These are phyloP conservation scores for Globisporangium canariense DNA, from an alignment of 352 stramenopile species.

Conservation along the genomic window DNA sequence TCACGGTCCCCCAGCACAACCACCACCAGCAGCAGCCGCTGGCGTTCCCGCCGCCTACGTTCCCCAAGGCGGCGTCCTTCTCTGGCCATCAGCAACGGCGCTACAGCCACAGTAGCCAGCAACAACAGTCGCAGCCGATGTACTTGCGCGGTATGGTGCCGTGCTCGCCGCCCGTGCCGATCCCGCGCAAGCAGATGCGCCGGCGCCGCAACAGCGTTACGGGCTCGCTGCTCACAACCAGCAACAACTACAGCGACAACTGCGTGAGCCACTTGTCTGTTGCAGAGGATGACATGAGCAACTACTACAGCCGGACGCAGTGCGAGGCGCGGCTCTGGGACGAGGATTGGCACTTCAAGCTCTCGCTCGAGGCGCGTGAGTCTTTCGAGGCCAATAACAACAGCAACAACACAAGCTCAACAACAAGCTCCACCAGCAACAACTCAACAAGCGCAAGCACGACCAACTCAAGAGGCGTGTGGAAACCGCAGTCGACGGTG, in stretches of 20 bases:
- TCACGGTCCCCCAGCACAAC: neutral
- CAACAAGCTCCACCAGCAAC: neutral
- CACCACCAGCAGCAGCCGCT: neutral
- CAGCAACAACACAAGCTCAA: conserved; percentile 8
- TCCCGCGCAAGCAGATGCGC: conserved; percentile 16
- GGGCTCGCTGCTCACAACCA: conserved; percentile 12
- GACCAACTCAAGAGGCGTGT: conserved; percentile 6
- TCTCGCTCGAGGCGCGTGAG: conserved; percentile 63
- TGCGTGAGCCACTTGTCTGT: neutral
- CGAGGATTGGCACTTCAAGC: conserved; percentile 72
- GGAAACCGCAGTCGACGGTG: conserved; percentile 27
- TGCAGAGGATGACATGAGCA: conserved; percentile 3
- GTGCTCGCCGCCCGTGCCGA: conserved; percentile 24
- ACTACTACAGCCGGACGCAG: conserved; percentile 42
- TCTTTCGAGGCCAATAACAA: conserved; percentile 38
- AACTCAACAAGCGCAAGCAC: conserved; percentile 17
- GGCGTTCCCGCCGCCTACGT: neutral
- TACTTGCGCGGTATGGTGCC: conserved; percentile 9
- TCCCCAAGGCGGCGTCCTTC: conserved; percentile 17
- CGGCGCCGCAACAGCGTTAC: conserved; percentile 18
- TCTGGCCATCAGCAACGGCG: conserved; percentile 7
- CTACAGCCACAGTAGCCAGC: neutral
- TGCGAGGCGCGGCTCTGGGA: conserved; percentile 55
- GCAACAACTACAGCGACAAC: neutral
- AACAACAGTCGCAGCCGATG: neutral